Evolutionary conservation across 345 rosid genomes (phyloP), one percentile per base, ranked within the genome.

Genomic region (Combretum micranthum): DNA sequence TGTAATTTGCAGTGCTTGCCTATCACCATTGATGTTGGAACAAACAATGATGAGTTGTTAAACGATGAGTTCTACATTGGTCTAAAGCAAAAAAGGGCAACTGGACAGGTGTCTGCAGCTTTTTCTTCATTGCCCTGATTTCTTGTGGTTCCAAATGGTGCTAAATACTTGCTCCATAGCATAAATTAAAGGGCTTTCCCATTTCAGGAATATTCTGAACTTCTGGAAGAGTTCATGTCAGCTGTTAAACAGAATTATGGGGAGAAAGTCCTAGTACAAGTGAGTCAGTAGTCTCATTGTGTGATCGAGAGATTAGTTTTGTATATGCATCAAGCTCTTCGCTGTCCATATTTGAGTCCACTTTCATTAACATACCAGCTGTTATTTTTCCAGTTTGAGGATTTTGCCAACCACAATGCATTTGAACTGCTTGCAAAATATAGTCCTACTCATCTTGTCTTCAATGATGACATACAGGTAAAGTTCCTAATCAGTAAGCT

Each of bases 381-480:
- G 47, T 50, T 63, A 15, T 26, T 23, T 57, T 80, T 71, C 68
- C 75, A 92, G 98, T 92, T 92, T 58, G 98, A 92, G 73, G 98
- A 88, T 79, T 92, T 92, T 66, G 97, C 97, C 64, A 92, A 92
- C 68, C 98, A 89, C 79, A 90, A 92, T 48, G 98, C 96, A 6
- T 88, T 92, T 64, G 98, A 86, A 64, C 87, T 92, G 19, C 73
- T 88, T 57, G 61, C 78, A 20, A 92, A 77, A 74, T 89, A 85
- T 77, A 75, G 86, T 64, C 60, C 77, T 11, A 75, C 77, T 56
- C 98, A 92, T 78, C 98, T 92, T 2, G 98, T 89, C 70, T 92
- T 92, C 75, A 92, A 92, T 47, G 97, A 92, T 63, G 98, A 92
- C 60, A 92, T 92, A 54, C 94, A 92, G 93, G 98, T 89, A 65